These are phyloP conservation scores for Prunus mume DNA, from an alignment of 306 rosid genomes.

Conservation along the genomic window DNA sequence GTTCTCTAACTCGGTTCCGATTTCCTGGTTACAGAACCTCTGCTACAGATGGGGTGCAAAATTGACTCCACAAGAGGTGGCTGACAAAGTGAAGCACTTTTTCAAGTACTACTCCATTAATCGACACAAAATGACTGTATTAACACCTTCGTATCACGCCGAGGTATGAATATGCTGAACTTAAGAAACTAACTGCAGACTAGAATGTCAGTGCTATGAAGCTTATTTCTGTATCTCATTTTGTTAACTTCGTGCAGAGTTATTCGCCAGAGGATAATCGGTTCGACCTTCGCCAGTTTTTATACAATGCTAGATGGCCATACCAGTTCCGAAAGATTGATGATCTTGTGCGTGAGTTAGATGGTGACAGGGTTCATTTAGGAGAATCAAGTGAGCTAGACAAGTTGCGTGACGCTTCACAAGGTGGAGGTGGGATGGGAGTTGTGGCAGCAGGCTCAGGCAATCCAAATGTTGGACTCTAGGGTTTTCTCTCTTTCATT, in stretches of 20 bases:
- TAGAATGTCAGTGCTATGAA: neutral
- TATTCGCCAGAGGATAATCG: conserved; percentile 95
- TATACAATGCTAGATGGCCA: conserved; percentile 90
- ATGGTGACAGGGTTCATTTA: conserved; percentile 44
- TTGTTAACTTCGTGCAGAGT: conserved; percentile 49
- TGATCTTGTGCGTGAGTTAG: conserved; percentile 57
- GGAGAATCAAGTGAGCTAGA: conserved; percentile 42
- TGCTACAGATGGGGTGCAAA: conserved; percentile 82
- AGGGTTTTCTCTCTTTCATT: neutral
- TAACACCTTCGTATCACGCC: conserved; percentile 94
- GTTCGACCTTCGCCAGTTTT: conserved; percentile 86
- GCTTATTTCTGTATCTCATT: neutral
- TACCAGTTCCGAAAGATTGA: conserved; percentile 88
- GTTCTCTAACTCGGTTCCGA: conserved; percentile 10
- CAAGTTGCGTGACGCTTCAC: conserved; percentile 31
- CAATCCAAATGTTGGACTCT: conserved; percentile 78
- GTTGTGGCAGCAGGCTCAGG: conserved; percentile 94
- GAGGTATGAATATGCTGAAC: conserved; percentile 59
- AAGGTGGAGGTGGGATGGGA: conserved; percentile 78
- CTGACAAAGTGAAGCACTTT: conserved; percentile 90
- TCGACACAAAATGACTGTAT: conserved; percentile 86
- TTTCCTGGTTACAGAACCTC: conserved; percentile 58
- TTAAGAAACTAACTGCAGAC: neutral
- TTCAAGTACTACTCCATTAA: conserved; percentile 94
- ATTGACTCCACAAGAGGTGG: conserved; percentile 83